Evolutionary conservation across 2,329 filamentous ascomycete genomes (phyloP).

Genomic region (Epichloe brachyelytri): DNA sequence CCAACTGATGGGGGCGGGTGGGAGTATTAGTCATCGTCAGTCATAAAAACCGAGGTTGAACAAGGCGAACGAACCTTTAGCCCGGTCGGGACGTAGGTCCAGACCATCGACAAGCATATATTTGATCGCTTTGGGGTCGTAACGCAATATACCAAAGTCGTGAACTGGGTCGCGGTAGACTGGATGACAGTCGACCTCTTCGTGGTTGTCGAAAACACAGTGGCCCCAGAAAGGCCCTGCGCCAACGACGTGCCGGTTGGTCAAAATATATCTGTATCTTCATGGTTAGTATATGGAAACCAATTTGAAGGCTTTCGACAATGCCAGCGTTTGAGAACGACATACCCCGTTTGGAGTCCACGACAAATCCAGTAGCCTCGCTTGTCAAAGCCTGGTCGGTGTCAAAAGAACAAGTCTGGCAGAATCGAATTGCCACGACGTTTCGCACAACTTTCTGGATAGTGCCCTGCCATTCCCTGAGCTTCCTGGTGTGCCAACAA

Average conservation of each 20-base stretch:
- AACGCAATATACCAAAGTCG: slow-evolving; percentile 94
- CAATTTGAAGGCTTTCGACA: background rate
- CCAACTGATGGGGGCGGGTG: slow-evolving; percentile 43
- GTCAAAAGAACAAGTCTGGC: slow-evolving; percentile 94
- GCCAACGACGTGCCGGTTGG: slow-evolving; percentile 87
- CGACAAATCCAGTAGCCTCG: slow-evolving; percentile 94
- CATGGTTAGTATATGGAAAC: background rate
- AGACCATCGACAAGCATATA: slow-evolving; percentile 87
- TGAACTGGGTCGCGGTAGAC: slow-evolving; percentile 97
- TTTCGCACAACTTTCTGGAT: slow-evolving; percentile 90
- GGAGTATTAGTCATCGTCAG: slow-evolving; percentile 8
- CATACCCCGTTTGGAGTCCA: slow-evolving; percentile 77
- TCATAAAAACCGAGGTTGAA: background rate
- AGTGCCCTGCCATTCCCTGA: slow-evolving; percentile 79
- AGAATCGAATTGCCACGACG: slow-evolving; percentile 98
- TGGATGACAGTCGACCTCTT: slow-evolving; percentile 88
- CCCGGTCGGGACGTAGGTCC: slow-evolving; percentile 70
- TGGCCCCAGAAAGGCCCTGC: slow-evolving; percentile 96
- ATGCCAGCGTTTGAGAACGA: slow-evolving; percentile 7
- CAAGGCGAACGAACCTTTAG: slow-evolving; percentile 38
- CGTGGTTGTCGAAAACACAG: slow-evolving; percentile 97
- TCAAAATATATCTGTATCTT: slow-evolving; percentile 57
- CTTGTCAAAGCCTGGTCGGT: slow-evolving; percentile 90
- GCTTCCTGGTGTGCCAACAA: slow-evolving; percentile 25
- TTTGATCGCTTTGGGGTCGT: slow-evolving; percentile 90